Evolutionary conservation across 129 eudicot genomes (phyloP).

Genomic region (Escallonia rubra): DNA sequence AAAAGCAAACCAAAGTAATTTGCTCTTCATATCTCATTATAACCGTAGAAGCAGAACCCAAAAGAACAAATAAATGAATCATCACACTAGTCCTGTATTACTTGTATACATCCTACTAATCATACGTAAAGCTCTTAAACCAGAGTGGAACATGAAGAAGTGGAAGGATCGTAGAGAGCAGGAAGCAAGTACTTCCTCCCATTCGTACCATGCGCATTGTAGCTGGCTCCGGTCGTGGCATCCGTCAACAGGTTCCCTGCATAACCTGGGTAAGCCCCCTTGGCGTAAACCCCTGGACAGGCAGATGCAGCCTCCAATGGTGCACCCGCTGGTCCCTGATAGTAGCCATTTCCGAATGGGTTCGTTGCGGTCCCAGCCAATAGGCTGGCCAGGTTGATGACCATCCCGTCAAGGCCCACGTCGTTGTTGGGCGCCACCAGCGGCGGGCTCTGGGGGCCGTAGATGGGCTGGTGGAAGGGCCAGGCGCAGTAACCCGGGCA

Average conservation of each 20-base stretch:
- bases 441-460: constrained; percentile 67
- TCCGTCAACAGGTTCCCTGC: constrained; percentile 69
- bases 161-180: constrained; percentile 58
- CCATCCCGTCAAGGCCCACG: constrained; percentile 60
- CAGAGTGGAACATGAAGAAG: constrained; percentile 51
- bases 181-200: constrained; percentile 68
- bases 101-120: too few relatives aligned
- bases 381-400: constrained; percentile 38
- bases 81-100: too few relatives aligned
- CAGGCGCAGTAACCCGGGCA: constrained; percentile 82
- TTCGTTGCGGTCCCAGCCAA: constrained; percentile 58
- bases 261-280: constrained; percentile 76
- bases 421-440: constrained; percentile 56
- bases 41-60: too few relatives aligned
- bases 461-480: constrained; percentile 72
- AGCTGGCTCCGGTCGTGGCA: constrained; percentile 59
- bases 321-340: constrained; percentile 48
- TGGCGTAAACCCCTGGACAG: constrained; percentile 60
- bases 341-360: constrained; percentile 60
- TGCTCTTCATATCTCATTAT: too few relatives aligned
- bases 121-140: constrained; percentile 8
- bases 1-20: too few relatives aligned
- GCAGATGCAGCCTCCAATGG: constrained; percentile 65
- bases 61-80: too few relatives aligned
- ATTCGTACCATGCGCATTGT: constrained; percentile 65